Evolutionary conservation across 192 early-diverging fungal genomes (phyloP), one percentile per base, ranked within the genome.

Genomic region (Coemansia aciculifera): DNA sequence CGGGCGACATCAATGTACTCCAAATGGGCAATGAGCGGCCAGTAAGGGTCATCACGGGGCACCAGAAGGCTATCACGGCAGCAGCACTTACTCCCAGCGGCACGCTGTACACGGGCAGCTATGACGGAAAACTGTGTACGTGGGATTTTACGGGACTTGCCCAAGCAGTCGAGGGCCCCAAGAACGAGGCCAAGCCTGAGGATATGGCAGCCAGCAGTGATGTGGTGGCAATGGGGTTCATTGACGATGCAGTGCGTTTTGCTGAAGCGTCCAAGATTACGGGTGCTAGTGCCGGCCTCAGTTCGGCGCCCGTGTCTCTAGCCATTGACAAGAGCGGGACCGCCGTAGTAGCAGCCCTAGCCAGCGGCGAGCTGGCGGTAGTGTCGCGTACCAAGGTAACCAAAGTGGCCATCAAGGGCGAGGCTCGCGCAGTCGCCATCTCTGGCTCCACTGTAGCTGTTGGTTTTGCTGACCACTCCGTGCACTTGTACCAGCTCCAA

Each of bases 1-100:
- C 86, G 15, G 97, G 97, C 31, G 87, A 93, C 64, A 77, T 99
- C 62, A 95, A 94, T 81, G 94, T 92, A 59, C 78, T 99, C 38
- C 59, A 56, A 10, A 63, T 75, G 65, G 90, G 92, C 63, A 31
- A 40, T 12, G 67, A 42, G 1, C 42, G 15, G 62, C 61, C 73
- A 6, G 68, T 76, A 29, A 59, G 48, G 13, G 69, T 66, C 23
- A 57, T 85, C 15, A 69, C 89, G 74, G 95, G 95, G 11, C 94
- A 95, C 74, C 87, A 89, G 77, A 89, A 90, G 70, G 87, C 88
- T 10, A 94, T 97, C 56, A 97, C 94, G 0, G 77, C 77, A 0
- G 74, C 76, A 9, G 90, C 91, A 4, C 72, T 97, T 31, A 83
- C 91, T 2, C 32, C 36, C 59, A 24, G 37, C 59, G 37, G 59